These are phyloP conservation scores for Lentinus tigrinus DNA, from an alignment of 768 basidiomycete genomes.

Conservation along the genomic window DNA sequence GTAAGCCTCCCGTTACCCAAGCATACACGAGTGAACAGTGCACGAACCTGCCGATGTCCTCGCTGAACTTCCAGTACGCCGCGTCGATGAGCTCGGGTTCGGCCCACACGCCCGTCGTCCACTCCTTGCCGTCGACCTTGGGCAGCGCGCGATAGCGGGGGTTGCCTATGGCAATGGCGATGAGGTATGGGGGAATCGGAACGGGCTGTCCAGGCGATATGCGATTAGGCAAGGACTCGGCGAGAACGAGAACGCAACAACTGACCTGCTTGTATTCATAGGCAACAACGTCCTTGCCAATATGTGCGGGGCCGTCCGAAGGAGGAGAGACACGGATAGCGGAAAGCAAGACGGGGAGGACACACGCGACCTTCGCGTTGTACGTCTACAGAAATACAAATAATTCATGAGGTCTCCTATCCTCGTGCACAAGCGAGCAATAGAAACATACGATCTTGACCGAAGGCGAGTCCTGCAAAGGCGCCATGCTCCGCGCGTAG, in stretches of 20 bases:
- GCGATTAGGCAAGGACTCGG: too few relatives aligned
- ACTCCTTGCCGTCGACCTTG: conserved; percentile 56
- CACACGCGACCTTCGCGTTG: conserved; percentile 69
- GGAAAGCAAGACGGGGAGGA: conserved; percentile 83
- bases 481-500: conserved; percentile 76
- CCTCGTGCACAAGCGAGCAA: background rate
- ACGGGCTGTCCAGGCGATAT: conserved; percentile 51
- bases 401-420: background rate
- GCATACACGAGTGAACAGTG: background rate
- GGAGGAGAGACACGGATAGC: conserved; percentile 80
- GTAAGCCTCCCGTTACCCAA: too few relatives aligned
- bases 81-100: conserved; percentile 80
- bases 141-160: conserved; percentile 70
- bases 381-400: conserved; percentile 74
- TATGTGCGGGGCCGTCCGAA: conserved; percentile 63
- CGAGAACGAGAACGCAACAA: background rate
- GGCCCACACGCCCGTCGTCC: conserved; percentile 88
- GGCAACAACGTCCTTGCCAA: conserved; percentile 71
- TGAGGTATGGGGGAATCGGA: conserved; percentile 87
- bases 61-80: conserved; percentile 84
- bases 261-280: conserved; percentile 78
- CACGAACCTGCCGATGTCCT: conserved; percentile 73
- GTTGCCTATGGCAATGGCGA: conserved; percentile 89
- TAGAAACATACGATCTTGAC: conserved; percentile 67
- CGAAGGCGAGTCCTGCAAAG: conserved; percentile 86